phyloP scores from a whole-genome alignment of 805 yeast species.

The Myxozyma monticola region DNA sequence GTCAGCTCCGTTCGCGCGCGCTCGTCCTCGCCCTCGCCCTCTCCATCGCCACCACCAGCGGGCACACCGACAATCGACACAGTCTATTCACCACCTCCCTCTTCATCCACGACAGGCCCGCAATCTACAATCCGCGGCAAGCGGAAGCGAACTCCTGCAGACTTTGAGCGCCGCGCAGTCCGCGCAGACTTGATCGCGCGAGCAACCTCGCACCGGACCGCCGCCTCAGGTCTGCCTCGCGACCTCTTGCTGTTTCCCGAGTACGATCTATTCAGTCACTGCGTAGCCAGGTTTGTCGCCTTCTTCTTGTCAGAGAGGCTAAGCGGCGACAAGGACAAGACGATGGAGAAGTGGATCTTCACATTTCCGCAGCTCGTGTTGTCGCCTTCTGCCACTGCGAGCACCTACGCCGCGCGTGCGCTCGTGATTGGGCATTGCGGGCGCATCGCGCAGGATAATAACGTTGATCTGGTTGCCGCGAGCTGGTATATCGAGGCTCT shows the following conservation, averaged over 20 bases:
- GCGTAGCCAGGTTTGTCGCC: slow-evolving; percentile 3
- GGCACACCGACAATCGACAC: too few relatives aligned
- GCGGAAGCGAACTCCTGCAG: too few relatives aligned
- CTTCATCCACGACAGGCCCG: too few relatives aligned
- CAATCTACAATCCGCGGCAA: too few relatives aligned
- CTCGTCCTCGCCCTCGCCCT: background rate
- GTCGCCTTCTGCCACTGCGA: slow-evolving; percentile 7
- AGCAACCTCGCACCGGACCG: too few relatives aligned
- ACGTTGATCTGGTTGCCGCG: slow-evolving; percentile 10
- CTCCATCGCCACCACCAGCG: background rate
- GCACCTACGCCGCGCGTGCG: slow-evolving; percentile 15
- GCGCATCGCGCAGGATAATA: background rate
- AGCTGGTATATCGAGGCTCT: slow-evolving; percentile 15
- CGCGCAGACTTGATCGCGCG: too few relatives aligned
- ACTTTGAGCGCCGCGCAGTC: too few relatives aligned
- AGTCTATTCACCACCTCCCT: too few relatives aligned
- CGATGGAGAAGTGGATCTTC: slow-evolving; percentile 1
- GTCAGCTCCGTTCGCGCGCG: too few relatives aligned
- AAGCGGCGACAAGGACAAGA: background rate
- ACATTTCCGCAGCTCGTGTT: slow-evolving; percentile 10
- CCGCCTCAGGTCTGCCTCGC: too few relatives aligned
- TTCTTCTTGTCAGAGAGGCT: background rate
- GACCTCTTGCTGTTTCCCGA: slow-evolving; percentile 13
- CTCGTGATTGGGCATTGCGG: slow-evolving; percentile 17
- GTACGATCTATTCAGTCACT: slow-evolving; percentile 16